phyloP scores from a whole-genome alignment of 768 basidiomycete species.

The Austroboletus festivus region DNA sequence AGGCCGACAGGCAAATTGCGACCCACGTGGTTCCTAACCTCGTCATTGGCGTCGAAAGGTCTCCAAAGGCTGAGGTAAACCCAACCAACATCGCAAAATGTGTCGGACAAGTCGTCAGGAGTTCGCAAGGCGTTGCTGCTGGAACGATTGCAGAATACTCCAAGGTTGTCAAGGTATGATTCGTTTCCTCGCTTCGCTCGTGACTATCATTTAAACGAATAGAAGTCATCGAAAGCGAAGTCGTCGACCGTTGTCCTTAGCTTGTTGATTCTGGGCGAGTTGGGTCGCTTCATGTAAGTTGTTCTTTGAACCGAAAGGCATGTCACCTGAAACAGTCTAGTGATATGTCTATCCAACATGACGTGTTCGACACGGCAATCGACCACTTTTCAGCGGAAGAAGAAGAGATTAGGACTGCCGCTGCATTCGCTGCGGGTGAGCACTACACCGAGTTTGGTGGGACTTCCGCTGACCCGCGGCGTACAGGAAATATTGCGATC shows the following conservation, averaged over 20 bases:
- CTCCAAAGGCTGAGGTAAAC: slow-evolving; percentile 51
- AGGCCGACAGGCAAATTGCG: slow-evolving; percentile 79
- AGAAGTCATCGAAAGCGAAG: slow-evolving; percentile 60
- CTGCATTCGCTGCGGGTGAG: slow-evolving; percentile 89
- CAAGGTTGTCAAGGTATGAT: slow-evolving; percentile 68
- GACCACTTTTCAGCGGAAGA: slow-evolving; percentile 72
- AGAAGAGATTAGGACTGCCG: slow-evolving; percentile 86
- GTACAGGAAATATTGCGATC: slow-evolving; percentile 89
- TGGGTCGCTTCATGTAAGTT: slow-evolving; percentile 82
- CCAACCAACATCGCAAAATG: slow-evolving; percentile 79
- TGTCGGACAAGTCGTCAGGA: slow-evolving; percentile 77
- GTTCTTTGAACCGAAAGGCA: background rate
- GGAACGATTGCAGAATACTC: slow-evolving; percentile 84
- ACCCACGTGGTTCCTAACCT: slow-evolving; percentile 79
- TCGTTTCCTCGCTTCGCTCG: background rate
- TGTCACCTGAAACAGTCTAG: slow-evolving; percentile 39
- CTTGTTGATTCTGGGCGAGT: slow-evolving; percentile 85
- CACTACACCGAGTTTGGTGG: background rate
- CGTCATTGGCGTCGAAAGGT: slow-evolving; percentile 62
- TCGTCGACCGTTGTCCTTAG: slow-evolving; percentile 73
- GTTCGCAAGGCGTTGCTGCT: slow-evolving; percentile 66
- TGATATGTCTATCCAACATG: slow-evolving; percentile 79
- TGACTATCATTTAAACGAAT: slow-evolving; percentile 2
- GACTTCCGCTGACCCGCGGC: background rate
- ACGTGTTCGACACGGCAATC: slow-evolving; percentile 74